Base-by-base conservation (phyloP, 768 basidiomycete genomes). In the Auricularia sp. region DNA sequence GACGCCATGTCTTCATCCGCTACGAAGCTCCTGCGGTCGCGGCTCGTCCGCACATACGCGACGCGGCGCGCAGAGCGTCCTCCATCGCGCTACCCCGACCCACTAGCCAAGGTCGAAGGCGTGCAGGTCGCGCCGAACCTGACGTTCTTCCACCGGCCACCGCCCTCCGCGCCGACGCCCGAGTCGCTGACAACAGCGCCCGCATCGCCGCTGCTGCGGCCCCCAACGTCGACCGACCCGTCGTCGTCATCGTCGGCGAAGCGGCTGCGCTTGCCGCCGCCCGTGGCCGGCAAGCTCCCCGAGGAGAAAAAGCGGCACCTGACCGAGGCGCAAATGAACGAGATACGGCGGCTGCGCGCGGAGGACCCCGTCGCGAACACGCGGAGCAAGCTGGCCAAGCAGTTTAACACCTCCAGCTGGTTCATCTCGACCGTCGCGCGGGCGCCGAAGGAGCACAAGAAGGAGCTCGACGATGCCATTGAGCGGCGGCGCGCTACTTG, bases 101-200 rank as follows among this genome's bases (percentile, higher is more conserved):
- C 76, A 64, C 71, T 77, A 37, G 54, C 64, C 7, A 70, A 47
- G 62, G 34, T 64, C 68, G 69, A 39, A 65, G 63, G 63, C 69
- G 65, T 56, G 70, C 66, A 42, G 62, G 68, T 6, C 63, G 77
- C 81, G 66, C 74, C 67, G 29, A 66, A 67, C 24, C 64, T 92
- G 64, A 89, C 89, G 0, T 93, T 93, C 73, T 86, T 93, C 65
- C 89, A 90, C 73, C 86, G 92, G 54, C 89, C 89, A n/a, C 92
- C 91, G 0, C 89, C 91, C 0, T 84, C 87, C 10, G 82, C 86
- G 10, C 87, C 88, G 8, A 80, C 90, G 18, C 90, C 90, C 3
- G 77, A 80, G 66, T 94, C 91, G 21, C 82, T 85, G 65, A 86
- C 84, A 4, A 84, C 84, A 4, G 78, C 81, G 8, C 91, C 91